phyloP scores from a whole-genome alignment of 108 stramenopile genomes.

The Phaeodactylum tricornutum region DNA sequence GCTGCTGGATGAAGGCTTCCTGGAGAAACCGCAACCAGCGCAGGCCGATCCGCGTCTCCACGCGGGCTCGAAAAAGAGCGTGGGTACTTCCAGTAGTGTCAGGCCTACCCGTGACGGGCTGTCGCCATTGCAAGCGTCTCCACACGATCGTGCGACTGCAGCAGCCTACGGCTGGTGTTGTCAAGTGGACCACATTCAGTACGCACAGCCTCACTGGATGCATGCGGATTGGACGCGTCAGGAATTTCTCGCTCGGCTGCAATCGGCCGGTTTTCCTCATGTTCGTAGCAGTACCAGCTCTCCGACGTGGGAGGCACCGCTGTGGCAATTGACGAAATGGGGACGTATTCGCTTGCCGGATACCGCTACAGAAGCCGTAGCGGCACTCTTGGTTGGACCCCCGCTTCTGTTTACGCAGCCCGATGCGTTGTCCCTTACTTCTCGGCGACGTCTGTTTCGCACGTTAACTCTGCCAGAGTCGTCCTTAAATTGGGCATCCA shows the following conservation, averaged over 20 bases:
- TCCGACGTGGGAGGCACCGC: background rate
- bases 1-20: slow-evolving; percentile 44
- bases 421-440: slow-evolving; percentile 2
- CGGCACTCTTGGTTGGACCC: slow-evolving; percentile 48
- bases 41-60: background rate
- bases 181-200: slow-evolving; percentile 59
- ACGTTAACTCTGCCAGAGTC: slow-evolving; percentile 66
- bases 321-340: background rate
- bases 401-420: slow-evolving; percentile 22
- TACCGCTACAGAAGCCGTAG: slow-evolving; percentile 39
- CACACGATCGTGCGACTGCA: slow-evolving; percentile 42
- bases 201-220: slow-evolving; percentile 45
- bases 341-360: too few relatives aligned
- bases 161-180: slow-evolving; percentile 45
- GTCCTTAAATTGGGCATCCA: too few relatives aligned
- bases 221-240: slow-evolving; percentile 68
- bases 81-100: background rate
- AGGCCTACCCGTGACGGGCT: background rate
- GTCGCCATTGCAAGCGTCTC: slow-evolving; percentile 42
- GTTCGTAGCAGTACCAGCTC: background rate
- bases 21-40: too few relatives aligned
- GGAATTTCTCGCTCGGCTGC: slow-evolving; percentile 31
- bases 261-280: background rate
- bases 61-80: slow-evolving; percentile 6
- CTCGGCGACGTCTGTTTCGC: slow-evolving; percentile 55